Conservation (phyloP, 805 yeast genomes). For the Candida methanosorbosa region DNA sequence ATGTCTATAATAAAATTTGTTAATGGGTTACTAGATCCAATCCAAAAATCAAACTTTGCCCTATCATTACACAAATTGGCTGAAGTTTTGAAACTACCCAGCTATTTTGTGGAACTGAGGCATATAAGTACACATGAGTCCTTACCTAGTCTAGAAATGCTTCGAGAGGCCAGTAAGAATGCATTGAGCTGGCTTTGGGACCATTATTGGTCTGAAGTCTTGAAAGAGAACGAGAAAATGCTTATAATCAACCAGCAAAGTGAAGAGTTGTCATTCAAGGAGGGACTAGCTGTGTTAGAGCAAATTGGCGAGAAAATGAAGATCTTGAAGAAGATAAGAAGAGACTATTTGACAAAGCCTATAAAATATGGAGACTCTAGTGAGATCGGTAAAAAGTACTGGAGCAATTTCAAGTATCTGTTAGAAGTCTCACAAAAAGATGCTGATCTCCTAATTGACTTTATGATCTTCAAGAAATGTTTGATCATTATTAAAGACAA, state of each 20-base stretch:
- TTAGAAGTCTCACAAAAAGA: constrained; percentile 8
- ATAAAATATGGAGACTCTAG: constrained; percentile 35
- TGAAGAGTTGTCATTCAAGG: not conserved
- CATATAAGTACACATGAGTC: constrained; percentile 89
- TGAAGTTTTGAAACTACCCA: constrained; percentile 56
- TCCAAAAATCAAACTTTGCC: constrained; percentile 72
- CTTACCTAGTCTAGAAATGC: constrained; percentile 60
- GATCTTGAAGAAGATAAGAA: constrained; percentile 40
- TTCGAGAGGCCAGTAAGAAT: constrained; percentile 47
- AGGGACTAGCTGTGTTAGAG: constrained; percentile 7
- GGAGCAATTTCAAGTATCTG: constrained; percentile 27
- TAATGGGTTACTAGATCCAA: constrained; percentile 83
- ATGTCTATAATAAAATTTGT: constrained; percentile 81
- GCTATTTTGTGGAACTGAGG: constrained; percentile 79
- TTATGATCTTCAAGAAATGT: constrained; percentile 24
- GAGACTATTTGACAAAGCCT: constrained; percentile 29
- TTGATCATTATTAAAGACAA: constrained; percentile 20
- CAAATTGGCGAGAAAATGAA: constrained; percentile 31
- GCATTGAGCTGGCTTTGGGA: constrained; percentile 72
- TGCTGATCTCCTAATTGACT: constrained; percentile 14
- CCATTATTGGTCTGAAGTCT: constrained; percentile 57
- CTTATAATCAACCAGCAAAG: not conserved
- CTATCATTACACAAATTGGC: constrained; percentile 75
- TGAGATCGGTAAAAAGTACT: constrained; percentile 32
- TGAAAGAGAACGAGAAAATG: constrained; percentile 8